Conservation (phyloP, 345 rosid genomes). For the Cardamine occulta region DNA sequence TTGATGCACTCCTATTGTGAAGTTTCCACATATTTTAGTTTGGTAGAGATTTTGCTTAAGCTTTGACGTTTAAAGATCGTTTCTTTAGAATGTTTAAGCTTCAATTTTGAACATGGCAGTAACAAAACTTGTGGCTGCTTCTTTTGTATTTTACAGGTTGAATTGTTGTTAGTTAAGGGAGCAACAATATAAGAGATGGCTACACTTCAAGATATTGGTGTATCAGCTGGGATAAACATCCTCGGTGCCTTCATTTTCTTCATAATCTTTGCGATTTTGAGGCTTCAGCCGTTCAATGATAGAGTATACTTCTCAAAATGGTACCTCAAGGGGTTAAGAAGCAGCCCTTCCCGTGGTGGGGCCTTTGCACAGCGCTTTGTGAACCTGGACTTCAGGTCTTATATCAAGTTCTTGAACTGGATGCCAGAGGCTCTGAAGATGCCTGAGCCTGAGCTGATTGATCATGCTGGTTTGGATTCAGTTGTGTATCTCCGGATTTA, state of each 20-base stretch:
- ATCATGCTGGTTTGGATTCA: conserved; percentile 98
- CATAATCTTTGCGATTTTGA: conserved; percentile 76
- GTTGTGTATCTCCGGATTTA: conserved; percentile 92
- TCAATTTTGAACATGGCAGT: conserved; percentile 8
- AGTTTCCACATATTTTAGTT: background rate
- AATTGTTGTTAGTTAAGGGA: background rate
- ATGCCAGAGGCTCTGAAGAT: conserved; percentile 88
- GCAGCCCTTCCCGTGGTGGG: conserved; percentile 66
- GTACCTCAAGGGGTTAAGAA: conserved; percentile 86
- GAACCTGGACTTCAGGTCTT: conserved; percentile 74
- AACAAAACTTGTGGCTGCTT: conserved; percentile 17
- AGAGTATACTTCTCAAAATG: conserved; percentile 97
- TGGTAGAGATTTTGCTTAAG: background rate
- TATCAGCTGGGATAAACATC: conserved; percentile 80
- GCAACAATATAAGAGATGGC: conserved; percentile 58
- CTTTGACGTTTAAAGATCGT: background rate
- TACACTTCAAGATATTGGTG: conserved; percentile 76
- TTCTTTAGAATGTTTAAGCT: background rate
- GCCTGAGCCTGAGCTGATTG: conserved; percentile 95
- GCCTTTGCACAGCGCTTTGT: conserved; percentile 69
- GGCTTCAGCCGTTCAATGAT: conserved; percentile 93
- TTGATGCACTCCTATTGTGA: background rate
- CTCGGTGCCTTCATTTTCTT: conserved; percentile 75
- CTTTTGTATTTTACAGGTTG: conserved; percentile 34
- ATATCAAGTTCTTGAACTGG: conserved; percentile 82